Evolutionary conservation across 495 filamentous ascomycete genomes (phyloP), one percentile per base, ranked within the genome.

Genomic region (Penicillium waksmanii): DNA sequence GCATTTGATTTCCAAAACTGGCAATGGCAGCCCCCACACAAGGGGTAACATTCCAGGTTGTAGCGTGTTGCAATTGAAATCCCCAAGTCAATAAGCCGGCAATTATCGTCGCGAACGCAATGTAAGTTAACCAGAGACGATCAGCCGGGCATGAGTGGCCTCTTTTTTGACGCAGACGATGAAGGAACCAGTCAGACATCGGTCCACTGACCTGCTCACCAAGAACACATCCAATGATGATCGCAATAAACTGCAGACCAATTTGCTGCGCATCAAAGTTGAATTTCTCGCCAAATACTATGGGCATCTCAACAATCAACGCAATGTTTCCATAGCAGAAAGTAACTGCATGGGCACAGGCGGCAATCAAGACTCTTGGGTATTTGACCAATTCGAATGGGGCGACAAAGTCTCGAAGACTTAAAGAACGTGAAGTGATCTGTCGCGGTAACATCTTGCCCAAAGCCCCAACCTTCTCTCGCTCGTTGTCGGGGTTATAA

Each of bases 151-250:
- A 63, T 1, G 57, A 55, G 19, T 55, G 25, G 0, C 66, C 70
- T 44, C 53, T 54, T 13, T 27, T 57, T 15, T 60, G 55, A 4
- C 55, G 54, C 3, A 65, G n/a, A 10, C 53, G 40, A 9, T 50
- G 49, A 23, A 75, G 15, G 33, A 69, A 70, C 63, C 63, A 66
- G 42, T 77, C 74, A 0, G 66, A 75, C 40, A 67, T 57, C 7
- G 64, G 71, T 0, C 73, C 74, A 49, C 71, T 71, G 7, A 72
- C 38, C 47, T 75, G 74, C 44, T 77, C 73, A 12, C 73, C 73
- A 11, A 75, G 58, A 0, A 74, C 61, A 21, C 65, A 71, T 8
- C 74, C 72, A 42, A 77, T 70, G 48, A 75, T 70, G 44, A 74
- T 65, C 3, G 69, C 66, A n/a, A 77, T 63, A 17, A 72, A 77